Percentiles rank a stretch among this genome's conserved stretches.
phyloP scores from a whole-genome alignment of 176 grass and related monocot species.

The Secale cereale region DNA sequence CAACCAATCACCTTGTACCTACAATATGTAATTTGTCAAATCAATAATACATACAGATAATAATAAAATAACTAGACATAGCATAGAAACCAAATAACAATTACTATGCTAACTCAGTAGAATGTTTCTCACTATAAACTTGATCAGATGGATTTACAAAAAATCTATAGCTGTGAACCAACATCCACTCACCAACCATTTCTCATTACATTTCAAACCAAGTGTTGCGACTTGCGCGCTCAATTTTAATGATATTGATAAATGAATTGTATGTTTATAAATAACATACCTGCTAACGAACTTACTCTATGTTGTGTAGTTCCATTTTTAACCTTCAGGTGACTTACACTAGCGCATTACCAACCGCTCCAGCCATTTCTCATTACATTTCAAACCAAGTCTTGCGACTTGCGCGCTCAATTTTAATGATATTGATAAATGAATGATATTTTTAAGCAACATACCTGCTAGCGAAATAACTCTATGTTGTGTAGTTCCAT shows the following conservation, averaged over 20 bases:
- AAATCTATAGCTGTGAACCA: neutral
- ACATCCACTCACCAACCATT: neutral
- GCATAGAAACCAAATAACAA: no score
- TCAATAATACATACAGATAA: neutral
- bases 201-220: neutral
- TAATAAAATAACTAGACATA: neutral
- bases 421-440: no score
- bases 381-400: neutral
- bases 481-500: neutral
- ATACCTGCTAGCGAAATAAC: no score
- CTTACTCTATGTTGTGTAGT: neutral
- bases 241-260: no score
- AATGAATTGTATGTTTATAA: no score
- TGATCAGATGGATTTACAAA: neutral
- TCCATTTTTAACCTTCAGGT: neutral
- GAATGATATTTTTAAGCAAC: no score
- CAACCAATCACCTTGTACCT: slow-evolving; percentile 15
- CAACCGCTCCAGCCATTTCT: neutral
- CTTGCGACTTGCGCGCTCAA: neutral
- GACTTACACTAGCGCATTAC: neutral
- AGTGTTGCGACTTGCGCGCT: neutral
- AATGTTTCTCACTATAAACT: no score
- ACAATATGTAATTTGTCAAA: neutral
- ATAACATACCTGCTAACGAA: no score
- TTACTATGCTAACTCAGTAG: no score